A percentile compares a stretch with the other conserved stretches of the same genome.
Conservation (phyloP, 371 early-diverging fungal species). For the Blakeslea trispora region DNA sequence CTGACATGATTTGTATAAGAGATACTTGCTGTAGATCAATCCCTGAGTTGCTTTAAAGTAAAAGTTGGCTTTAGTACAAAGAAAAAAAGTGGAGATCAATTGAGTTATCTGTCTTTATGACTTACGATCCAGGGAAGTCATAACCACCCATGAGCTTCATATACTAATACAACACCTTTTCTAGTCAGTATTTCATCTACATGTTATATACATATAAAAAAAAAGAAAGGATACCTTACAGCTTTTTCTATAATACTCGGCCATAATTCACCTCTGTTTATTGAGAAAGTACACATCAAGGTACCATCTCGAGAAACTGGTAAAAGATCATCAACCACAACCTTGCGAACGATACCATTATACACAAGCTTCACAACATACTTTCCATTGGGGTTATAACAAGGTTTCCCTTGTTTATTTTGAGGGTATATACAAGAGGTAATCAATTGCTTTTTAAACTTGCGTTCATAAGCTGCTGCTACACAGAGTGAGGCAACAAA, state of each 20-base stretch:
- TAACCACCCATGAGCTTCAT: slow-evolving; percentile 95
- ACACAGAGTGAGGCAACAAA: slow-evolving; percentile 92
- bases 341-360: slow-evolving; percentile 86
- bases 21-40: slow-evolving; percentile 78
- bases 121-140: slow-evolving; percentile 89
- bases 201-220: neutral
- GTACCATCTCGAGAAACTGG: slow-evolving; percentile 76
- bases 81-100: slow-evolving; percentile 2
- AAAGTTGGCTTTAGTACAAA: too few species aligned
- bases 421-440: slow-evolving; percentile 88
- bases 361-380: slow-evolving; percentile 82
- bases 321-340: slow-evolving; percentile 88
- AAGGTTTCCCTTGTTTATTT: slow-evolving; percentile 70
- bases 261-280: slow-evolving; percentile 79
- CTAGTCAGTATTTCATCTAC: too few species aligned
- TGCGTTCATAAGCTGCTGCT: slow-evolving; percentile 80
- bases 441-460: slow-evolving; percentile 76
- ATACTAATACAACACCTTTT: slow-evolving; percentile 47
- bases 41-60: slow-evolving; percentile 70
- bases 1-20: too few species aligned
- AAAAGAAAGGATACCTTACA: slow-evolving; percentile 26
- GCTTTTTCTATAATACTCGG: slow-evolving; percentile 91
- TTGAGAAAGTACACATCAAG: slow-evolving; percentile 85
- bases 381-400: slow-evolving; percentile 86
- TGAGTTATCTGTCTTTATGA: slow-evolving; percentile 6